Evolutionary conservation across 257 asterid species (phyloP).

Genomic region (Nicotiana obtusifolia): DNA sequence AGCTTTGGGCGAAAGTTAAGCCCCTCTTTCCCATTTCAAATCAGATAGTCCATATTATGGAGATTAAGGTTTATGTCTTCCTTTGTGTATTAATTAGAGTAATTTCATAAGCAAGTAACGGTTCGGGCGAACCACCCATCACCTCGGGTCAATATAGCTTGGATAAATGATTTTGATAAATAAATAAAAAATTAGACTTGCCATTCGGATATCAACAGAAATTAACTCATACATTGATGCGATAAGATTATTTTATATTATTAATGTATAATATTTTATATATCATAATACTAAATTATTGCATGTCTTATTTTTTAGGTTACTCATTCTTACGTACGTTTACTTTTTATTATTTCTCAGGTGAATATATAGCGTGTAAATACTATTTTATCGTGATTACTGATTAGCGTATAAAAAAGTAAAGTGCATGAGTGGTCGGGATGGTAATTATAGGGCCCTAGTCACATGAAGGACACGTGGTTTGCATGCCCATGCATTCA

Average conservation of each 20-base stretch:
- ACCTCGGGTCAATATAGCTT: too few relatives aligned
- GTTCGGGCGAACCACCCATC: too few relatives aligned
- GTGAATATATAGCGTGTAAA: too few relatives aligned
- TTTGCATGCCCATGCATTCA: slow-evolving; percentile 2
- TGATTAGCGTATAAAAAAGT: too few relatives aligned
- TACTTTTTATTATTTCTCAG: too few relatives aligned
- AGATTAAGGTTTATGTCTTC: too few relatives aligned
- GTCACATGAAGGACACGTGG: neutral
- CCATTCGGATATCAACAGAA: neutral
- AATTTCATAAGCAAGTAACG: too few relatives aligned
- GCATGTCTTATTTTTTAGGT: neutral
- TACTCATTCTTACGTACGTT: neutral
- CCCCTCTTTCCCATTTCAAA: neutral
- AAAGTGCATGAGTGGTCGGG: too few relatives aligned
- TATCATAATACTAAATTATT: neutral
- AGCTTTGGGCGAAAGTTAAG: neutral
- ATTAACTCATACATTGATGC: neutral
- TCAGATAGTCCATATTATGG: neutral
- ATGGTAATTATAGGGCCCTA: neutral
- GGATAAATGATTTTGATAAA: too few relatives aligned
- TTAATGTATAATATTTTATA: neutral
- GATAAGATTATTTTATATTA: neutral
- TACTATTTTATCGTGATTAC: too few relatives aligned
- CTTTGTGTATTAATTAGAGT: too few relatives aligned
- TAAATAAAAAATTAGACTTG: too few relatives aligned